These are phyloP conservation scores for Conticribra guillardii DNA, from an alignment of 108 stramenopile species.

Conservation along the genomic window DNA sequence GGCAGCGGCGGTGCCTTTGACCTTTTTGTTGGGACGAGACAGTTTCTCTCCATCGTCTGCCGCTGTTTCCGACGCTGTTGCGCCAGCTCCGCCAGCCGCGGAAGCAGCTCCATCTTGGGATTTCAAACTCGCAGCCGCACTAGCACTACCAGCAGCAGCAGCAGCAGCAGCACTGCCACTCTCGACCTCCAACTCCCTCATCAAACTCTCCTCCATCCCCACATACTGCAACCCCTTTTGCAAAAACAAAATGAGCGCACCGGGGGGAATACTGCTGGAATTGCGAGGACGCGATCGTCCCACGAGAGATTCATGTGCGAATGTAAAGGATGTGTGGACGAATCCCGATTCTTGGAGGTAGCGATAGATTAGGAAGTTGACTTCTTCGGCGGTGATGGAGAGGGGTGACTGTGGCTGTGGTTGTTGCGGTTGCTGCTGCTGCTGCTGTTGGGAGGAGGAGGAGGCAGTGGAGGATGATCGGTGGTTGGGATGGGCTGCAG, in stretches of 20 bases:
- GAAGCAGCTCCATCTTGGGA: too few relatives aligned
- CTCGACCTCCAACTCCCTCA: slow-evolving; percentile 33
- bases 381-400: slow-evolving; percentile 86
- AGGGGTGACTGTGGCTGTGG: slow-evolving; percentile 30
- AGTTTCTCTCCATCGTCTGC: not conserved
- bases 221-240: slow-evolving; percentile 93
- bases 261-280: slow-evolving; percentile 79
- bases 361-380: slow-evolving; percentile 94
- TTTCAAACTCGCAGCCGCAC: too few relatives aligned
- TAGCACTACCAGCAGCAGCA: slow-evolving; percentile 8
- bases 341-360: slow-evolving; percentile 93
- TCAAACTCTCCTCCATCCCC: slow-evolving; percentile 85
- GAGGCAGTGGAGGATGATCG: slow-evolving; percentile 2
- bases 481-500: not conserved
- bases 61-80: not conserved
- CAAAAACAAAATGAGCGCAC: slow-evolving; percentile 82
- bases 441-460: slow-evolving; percentile 8
- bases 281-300: slow-evolving; percentile 73
- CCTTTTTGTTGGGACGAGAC: not conserved
- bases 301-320: slow-evolving; percentile 93
- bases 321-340: slow-evolving; percentile 94
- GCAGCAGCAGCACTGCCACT: not conserved
- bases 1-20: not conserved
- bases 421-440: slow-evolving; percentile 17
- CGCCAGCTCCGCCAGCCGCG: slow-evolving; percentile 4